Base-by-base conservation (phyloP, 2,329 filamentous ascomycete species). In the Coniochaeta sp. region DNA sequence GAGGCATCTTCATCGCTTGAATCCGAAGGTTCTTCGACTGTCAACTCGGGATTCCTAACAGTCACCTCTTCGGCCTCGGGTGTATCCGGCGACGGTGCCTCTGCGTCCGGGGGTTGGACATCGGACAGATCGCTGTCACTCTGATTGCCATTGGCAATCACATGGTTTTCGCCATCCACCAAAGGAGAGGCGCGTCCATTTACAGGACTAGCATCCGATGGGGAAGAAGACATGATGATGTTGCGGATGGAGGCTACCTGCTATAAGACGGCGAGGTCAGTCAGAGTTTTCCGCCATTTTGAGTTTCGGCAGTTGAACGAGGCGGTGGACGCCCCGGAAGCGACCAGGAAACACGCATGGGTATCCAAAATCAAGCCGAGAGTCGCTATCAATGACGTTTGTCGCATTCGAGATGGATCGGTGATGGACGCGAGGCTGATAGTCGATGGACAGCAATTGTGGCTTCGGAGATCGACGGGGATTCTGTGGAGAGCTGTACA, bases 121-220 rank as follows among this genome's bases (percentile, higher is more conserved):
- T 96, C 89, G 68, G 90, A 92, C 62, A 89, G 81, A 67, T 92
- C 90, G 80, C 86, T 91, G 68, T 91, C 90, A 75, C 83, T 89
- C 65, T 81, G 81, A 63, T 81, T 69, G 61, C 73, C 74, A 63
- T 74, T 73, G 64, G 75, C 72, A 57, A 74, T 68, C 62, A 71
- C 69, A 60, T 74, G 72, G 59, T 70, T 71, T 62, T 70, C 74
- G 66, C 79, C 75, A 67, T 79, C 77, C 65, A 79, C 75, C 65
- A 77, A 74, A 67, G 84, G 81, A 71, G 84, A 83, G 68, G 79
- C 71, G 74, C 87, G 83, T 71, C 88, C 89, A 76, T 91, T 90
- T 69, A 82, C 80, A 70, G 85, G 79, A 76, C 84, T 81, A 67
- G 77, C 76, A 75, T 86, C 79, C 69, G 81, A 79, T 71, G 84